Base-by-base conservation (phyloP, 257 asterid species). In the Nicotiana attenuata region DNA sequence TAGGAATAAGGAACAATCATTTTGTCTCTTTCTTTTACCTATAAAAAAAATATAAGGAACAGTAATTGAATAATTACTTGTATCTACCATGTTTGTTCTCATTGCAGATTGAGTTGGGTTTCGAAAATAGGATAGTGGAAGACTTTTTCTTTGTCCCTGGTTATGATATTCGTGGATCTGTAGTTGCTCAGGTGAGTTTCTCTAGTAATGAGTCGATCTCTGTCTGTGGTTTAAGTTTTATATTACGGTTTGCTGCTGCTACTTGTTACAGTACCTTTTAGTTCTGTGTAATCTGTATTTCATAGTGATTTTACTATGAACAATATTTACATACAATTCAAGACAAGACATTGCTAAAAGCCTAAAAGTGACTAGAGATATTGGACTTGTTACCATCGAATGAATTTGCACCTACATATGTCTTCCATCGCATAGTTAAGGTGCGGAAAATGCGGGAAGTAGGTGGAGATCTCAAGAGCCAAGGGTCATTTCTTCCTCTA, bases 111-210 rank as follows among this genome's bases (percentile, higher is more conserved):
- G 96, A 91, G 80, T 69, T 96, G 83, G 96, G 94, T 61, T 96
- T 94, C 83, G 90, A 89, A 83, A 93, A 92, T 55, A 87, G 88
- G 50, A 80, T 89, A 86, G 91, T 90, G 65, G 92, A 90, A 83
- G 96, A 91, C 84, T 87, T 91, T 77, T 96, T 96, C 89, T 92
- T 88, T 85, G 90, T 89, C 82, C 87, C 94, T 60, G 98, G 98
- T 78, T 94, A 92, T 83, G 97, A 92, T 86, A 92, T 93, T 83
- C 92, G 90, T 77, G 99, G 98, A 82, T 80, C 86, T 91, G 99
- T 95, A 84, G 97, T 89, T 85, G 94, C 99, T 82, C 97, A 95
- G 99, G 99, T 93, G 87, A 77, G 53, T 67, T 87, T 82, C 77
- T 88, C 41, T 75, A 24, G 26, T 75, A 75, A 75, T 50, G 63